A percentile compares a stretch with the other conserved stretches of the same genome.
Evolutionary conservation across 768 basidiomycete species (phyloP).

Genomic region (Cyathus striatus): DNA sequence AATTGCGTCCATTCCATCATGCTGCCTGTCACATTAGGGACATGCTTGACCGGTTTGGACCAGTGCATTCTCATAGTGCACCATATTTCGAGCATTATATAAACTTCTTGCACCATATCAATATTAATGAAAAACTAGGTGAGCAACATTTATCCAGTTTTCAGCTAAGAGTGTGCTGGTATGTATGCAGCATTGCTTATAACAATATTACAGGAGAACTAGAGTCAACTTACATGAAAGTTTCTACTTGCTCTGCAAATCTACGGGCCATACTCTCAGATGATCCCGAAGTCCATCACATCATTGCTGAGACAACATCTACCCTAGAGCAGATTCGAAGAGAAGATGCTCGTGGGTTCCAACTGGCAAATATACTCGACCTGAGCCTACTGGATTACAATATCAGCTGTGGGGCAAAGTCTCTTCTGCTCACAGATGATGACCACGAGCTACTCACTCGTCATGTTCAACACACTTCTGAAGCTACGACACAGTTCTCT

Average conservation of each 20-base stretch:
- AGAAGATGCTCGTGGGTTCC: slow-evolving; percentile 7
- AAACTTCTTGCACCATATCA: slow-evolving; percentile 12
- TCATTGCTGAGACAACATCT: slow-evolving; percentile 2
- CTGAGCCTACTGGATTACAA: neutral
- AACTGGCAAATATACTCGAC: slow-evolving; percentile 5
- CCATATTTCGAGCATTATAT: slow-evolving; percentile 24
- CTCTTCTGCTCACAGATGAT: neutral
- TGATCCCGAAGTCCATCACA: slow-evolving; percentile 1
- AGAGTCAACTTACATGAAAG: slow-evolving; percentile 7
- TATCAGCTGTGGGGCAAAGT: neutral
- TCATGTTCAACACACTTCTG: neutral
- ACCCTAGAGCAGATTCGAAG: slow-evolving; percentile 1
- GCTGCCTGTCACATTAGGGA: slow-evolving; percentile 14
- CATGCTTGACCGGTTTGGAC: slow-evolving; percentile 15
- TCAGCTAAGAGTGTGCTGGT: neutral
- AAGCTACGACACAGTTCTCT: neutral
- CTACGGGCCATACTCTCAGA: slow-evolving; percentile 7
- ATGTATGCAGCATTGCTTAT: no score
- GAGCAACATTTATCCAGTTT: neutral
- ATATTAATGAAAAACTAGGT: slow-evolving; percentile 17
- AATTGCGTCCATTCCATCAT: slow-evolving; percentile 16
- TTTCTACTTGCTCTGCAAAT: slow-evolving; percentile 3
- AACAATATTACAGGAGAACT: no score
- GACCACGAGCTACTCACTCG: neutral
- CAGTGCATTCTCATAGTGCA: slow-evolving; percentile 16